A percentile compares a stretch with the other conserved stretches of the same genome.
These are phyloP conservation scores for Pyronema omphalodes DNA, from an alignment of 495 filamentous ascomycete genomes.

Conservation along the genomic window DNA sequence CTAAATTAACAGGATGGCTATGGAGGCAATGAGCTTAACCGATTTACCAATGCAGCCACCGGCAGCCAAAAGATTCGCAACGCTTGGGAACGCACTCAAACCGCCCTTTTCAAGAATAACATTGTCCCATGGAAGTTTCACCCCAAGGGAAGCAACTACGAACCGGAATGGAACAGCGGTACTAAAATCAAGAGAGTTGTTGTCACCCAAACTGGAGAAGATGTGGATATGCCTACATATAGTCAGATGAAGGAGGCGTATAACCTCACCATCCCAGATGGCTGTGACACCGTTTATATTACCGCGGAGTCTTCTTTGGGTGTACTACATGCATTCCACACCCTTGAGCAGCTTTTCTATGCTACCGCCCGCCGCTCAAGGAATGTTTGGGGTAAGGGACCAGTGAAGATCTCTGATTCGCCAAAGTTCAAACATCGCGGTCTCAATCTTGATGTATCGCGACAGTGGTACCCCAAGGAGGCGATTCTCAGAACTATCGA, in stretches of 20 bases:
- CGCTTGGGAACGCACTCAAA: conserved; percentile 28
- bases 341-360: conserved; percentile 62
- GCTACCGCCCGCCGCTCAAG: conserved; percentile 33
- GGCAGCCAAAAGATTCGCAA: not conserved
- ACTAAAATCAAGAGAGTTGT: conserved; percentile 36
- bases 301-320: conserved; percentile 44
- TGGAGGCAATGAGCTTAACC: not conserved
- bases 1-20: not conserved
- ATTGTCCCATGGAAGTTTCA: conserved; percentile 65
- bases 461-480: conserved; percentile 43
- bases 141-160: conserved; percentile 37
- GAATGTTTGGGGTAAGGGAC: conserved; percentile 43
- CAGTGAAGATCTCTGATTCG: conserved; percentile 44
- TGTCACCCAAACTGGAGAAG: conserved; percentile 38
- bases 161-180: conserved; percentile 33
- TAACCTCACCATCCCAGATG: conserved; percentile 34
- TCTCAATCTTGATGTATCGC: conserved; percentile 51
- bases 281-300: conserved; percentile 33
- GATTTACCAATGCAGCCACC: not conserved
- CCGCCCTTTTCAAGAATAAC: conserved; percentile 39
- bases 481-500: conserved; percentile 55
- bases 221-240: conserved; percentile 37
- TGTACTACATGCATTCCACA: conserved; percentile 45
- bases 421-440: conserved; percentile 56
- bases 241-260: conserved; percentile 58